Base-by-base conservation (phyloP, 1,284 basidiomycete species). In the Ustilago loliicola region DNA sequence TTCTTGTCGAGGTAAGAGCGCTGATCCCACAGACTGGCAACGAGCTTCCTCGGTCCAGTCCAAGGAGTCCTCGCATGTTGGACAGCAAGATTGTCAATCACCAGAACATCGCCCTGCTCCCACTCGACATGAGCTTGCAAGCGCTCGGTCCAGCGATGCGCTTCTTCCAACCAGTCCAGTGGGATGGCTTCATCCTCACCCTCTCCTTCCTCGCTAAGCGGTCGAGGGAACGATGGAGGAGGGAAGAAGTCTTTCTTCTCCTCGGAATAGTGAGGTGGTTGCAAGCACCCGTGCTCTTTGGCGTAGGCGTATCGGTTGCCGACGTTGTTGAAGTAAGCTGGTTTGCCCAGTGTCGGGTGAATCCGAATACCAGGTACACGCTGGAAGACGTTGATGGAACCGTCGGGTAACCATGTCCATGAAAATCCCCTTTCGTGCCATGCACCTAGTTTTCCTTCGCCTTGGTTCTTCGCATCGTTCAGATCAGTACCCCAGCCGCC, bases 21-120 rank as follows among this genome's bases (percentile, higher is more conserved):
- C 52, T 74, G 72, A 21, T 80, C 78, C 75, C 78, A 80, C 8
- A 80, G 45, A 52, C 72, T 75, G 3, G 78, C 78, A 4, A 80
- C 63, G 15, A 80, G 58, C 50, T 73, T 70, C 11, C 75, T 61
- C 5, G 77, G 71, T 1, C 75, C 78, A 25, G 59, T 55, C 78
- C 78, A 80, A 7, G 78, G 76, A 2, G 71, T 66, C 23, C 78
- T 48, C 1, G 64, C 78, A 45, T 80, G 78, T 65, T 80, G 78
- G 5, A 80, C 78, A 1, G 78, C 78, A 29, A 80, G 67, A 34
- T 80, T 80, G 53, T 80, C 75, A 34, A 80, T 73, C 38, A 80
- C 56, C 2, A 80, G 58, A 3, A 80, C 52, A 54, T 80, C 78
- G 15, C 78, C 78, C 34, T 61, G 54, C 6, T 69, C 56, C 78